Base-by-base conservation (phyloP, 352 stramenopile genomes). In the Globisporangium sylvaticum region DNA sequence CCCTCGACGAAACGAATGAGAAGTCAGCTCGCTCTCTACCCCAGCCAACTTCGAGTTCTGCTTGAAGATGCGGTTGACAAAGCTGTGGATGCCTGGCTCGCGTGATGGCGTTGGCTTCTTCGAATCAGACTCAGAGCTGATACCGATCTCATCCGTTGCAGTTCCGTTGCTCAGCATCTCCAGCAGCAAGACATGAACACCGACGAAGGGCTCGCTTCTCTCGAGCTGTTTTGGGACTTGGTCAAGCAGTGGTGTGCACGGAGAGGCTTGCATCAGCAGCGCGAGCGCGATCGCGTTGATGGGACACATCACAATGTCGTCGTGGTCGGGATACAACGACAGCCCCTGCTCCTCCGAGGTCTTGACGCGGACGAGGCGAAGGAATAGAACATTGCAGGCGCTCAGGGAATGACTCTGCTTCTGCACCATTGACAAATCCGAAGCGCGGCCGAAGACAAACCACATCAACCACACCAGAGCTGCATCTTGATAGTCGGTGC, bases 291-390 rank as follows among this genome's bases (percentile, higher is more conserved):
- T 61, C 14, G 64, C 53, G 20, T 69, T 59, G 0, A 79, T 12
- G 1, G 67, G 62, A 39, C 29, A 31, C 29, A 4, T 31, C 4
- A 4, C 4, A 4, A 4, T 4, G 29, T 31, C 29, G 29, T 31
- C 29, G 29, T 31, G 58, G n/a, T 76, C 69, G 15, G 67, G 72
- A 20, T 80, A 67, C 22, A 84, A 56, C 8, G 70, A 72, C 3
- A 84, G 18, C 0, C 64, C 68, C 32, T 82, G 67, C 46, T 76
- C 67, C n/a, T 80, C 57, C 0, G 66, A 66, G 0, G 70, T 78
- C 55, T 79, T 82, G 6, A 79, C 31, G 0, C 71, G 66, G 0
- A 78, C n/a, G 9, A 83, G 71, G 3, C 58, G 66, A 12, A 85
- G 31, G 54, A 77, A 79, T 48, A 80, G 65, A 2, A 73, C 46